phyloP scores from a whole-genome alignment of 495 filamentous ascomycete species.

The Hypoxylon intermedium region DNA sequence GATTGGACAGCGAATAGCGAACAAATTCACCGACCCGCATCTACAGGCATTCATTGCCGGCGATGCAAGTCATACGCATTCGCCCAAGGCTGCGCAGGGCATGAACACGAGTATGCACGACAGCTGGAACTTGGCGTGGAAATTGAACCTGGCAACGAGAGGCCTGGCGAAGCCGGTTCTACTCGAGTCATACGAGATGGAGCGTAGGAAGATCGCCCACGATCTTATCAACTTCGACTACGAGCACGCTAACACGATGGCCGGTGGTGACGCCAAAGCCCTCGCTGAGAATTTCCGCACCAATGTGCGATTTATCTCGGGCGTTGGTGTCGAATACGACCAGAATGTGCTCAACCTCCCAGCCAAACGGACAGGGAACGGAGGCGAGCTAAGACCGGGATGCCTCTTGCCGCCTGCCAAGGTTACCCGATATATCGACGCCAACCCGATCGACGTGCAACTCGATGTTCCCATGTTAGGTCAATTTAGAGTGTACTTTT shows the following conservation, averaged over 20 bases:
- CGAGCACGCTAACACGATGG: constrained; percentile 65
- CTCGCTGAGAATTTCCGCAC: constrained; percentile 68
- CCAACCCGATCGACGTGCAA: constrained; percentile 74
- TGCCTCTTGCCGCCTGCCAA: constrained; percentile 67
- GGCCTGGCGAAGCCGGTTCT: constrained; percentile 61
- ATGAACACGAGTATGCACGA: constrained; percentile 80
- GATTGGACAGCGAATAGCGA: constrained; percentile 70
- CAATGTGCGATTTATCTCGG: constrained; percentile 72
- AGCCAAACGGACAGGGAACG: constrained; percentile 42
- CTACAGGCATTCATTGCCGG: constrained; percentile 72
- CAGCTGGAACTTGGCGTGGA: constrained; percentile 79
- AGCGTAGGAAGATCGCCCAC: constrained; percentile 68
- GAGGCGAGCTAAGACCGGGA: constrained; percentile 60
- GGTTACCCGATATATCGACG: constrained; percentile 71
- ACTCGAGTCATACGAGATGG: constrained; percentile 69
- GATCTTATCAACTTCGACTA: constrained; percentile 74
- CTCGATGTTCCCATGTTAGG: constrained; percentile 73
- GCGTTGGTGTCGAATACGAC: constrained; percentile 69
- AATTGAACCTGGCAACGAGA: constrained; percentile 67
- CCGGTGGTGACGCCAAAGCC: constrained; percentile 61
- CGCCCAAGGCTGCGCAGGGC: constrained; percentile 78
- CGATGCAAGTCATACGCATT: constrained; percentile 78
- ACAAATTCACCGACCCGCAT: constrained; percentile 62
- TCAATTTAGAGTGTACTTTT: constrained; percentile 72
- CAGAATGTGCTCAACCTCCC: constrained; percentile 63